Base-by-base conservation (phyloP, 306 rosid species). In the Luffa acutangula region DNA sequence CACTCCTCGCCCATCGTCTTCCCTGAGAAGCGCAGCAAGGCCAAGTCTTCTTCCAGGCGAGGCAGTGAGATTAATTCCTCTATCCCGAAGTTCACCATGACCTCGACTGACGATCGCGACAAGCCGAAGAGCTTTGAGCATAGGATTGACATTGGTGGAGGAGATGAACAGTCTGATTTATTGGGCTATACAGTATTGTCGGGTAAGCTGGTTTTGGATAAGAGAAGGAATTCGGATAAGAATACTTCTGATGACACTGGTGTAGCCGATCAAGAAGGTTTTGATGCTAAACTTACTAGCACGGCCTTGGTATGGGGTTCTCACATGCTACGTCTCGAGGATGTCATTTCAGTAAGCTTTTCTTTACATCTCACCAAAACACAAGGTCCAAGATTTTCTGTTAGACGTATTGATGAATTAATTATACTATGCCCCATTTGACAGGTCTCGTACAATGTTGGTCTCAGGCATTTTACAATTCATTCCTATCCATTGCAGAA, bases 371-470 rank as follows among this genome's bases (percentile, higher is more conserved):
- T 62, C 14, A 20, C 59, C 9, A 13, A 13, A 65, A 78, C 79
- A 77, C 82, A 80, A 59, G 82, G 74, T 83, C 75, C 58, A 80
- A 48, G 75, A 31, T 74, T 54, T 83, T 71, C 81, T 78, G 74
- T 42, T 20, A 65, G 52, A 54, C 48, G 63, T 57, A 80, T 77
- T 73, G 63, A 76, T 59, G 21, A 53, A 86, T 76, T 82, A 82
- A 70, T 66, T 80, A 58, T 82, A 80, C 67, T 86, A 78, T 78
- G 18, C 69, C 46, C 85, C 77, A 63, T 86, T 87, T 73, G 86
- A 80, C 93, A 95, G 99, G 92, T 95, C 83, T 86, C 99, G 62
- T 95, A 92, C 90, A 89, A 90, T 85, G 91, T 86, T 82, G 99
- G 97, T 86, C 93, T 93, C 84, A 89, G 97, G 82, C 99, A 95